Base-by-base conservation (phyloP, 768 basidiomycete species). In the Pisolithus sp. region DNA sequence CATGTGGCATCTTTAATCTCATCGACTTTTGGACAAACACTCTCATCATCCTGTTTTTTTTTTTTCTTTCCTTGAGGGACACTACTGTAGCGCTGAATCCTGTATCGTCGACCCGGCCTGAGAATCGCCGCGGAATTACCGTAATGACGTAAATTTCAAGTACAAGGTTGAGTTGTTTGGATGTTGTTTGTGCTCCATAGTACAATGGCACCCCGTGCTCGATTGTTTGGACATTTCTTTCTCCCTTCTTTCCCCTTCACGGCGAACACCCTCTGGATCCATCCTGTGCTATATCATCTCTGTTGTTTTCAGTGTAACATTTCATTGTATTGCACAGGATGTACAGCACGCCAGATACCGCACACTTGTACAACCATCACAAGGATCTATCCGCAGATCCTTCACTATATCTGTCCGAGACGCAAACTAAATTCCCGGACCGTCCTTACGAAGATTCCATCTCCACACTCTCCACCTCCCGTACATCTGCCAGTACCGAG, bases 361-460 rank as follows among this genome's bases (percentile, higher is more conserved):
- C 41, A 1, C 9, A 31, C 8, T 9, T 38, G n/a, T 40, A 41
- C 23, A 9, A 28, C 17, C 2, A 24, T 3, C 44, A 45, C 3
- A 34, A 24, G 24, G 17, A 45, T 28, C 17, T 23, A 1, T 5
- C 10, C 43, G 41, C 23, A 42, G 21, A 42, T 10, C 41, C 21
- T 24, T 42, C 41, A 6, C 26, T 18, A 45, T 45, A 45, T 45
- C 43, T 26, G 43, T 30, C 43, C 17, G 3, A 6, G 40, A 21
- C 40, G 7, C 9, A 43, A 17, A 23, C 13, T 7, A 26, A 4
- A 9, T 15, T 45, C 5, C 68, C 73, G 34, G 76, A 73, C 53
- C 83, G 80, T 56, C 76, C 15, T 12, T 34, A 83, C 57, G 73
- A 82, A 48, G 81, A 76, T 15, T 88, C 84, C 4, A 78, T 87